Base-by-base conservation (phyloP, 805 yeast species). In the Pachysolen tannophilus region DNA sequence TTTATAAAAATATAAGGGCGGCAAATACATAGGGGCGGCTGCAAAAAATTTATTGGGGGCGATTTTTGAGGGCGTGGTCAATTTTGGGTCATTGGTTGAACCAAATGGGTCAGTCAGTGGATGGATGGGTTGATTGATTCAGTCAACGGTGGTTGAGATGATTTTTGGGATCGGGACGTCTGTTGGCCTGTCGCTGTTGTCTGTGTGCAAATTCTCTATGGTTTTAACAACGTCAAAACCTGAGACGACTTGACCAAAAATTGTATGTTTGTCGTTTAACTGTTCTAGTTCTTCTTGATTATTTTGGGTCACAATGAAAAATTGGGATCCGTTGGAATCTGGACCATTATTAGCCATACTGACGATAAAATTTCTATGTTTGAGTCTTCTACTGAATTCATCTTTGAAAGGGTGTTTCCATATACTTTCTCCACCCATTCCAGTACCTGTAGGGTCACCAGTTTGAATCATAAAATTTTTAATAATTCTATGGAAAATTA, bases 301-400 rank as follows among this genome's bases (percentile, higher is more conserved):
- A 28, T 66, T 63, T 13, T 66, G 76, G 3, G 78, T 72, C 28
- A 79, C 73, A 41, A 73, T 72, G 53, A 73, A 73, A 41, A 73
- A 73, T 47, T 73, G 80, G 2, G 77, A 69, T 3, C 79, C 79
- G 46, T 74, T 74, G 24, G 78, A 72, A 46, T 62, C 63, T 26
- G 72, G 69, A 2, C 79, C 79, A 4, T 75, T 72, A 43, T 73
- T 73, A 34, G 78, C 79, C 80, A 74, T 74, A n/a, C 75, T 67
- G 34, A 73, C 65, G 42, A 65, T 61, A 46, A 67, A 73, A 24
- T 78, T 78, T 42, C 56, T 58, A 45, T 70, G 76, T 46, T 72
- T 78, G 28, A 54, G 48, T 39, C 64, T 47, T 47, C 68, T 67
- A 47, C 64, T 60, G 28, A 56, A 54, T 46, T 73, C 80, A 42